Evolutionary conservation across 257 asterid genomes (phyloP).

Genomic region (Solanum piurae): DNA sequence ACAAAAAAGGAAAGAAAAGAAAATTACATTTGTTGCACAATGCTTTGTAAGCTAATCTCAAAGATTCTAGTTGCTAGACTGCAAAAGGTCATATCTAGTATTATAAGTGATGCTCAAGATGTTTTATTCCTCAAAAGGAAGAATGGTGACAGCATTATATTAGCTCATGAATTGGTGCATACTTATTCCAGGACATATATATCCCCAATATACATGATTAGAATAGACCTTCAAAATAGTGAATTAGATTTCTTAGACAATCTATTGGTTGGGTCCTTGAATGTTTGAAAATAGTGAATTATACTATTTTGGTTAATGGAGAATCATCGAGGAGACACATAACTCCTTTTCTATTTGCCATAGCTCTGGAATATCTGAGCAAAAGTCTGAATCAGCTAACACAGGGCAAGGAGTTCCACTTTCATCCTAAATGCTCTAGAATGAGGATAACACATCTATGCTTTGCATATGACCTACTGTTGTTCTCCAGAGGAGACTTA

Average conservation of each 20-base stretch:
- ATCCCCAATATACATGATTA: background rate
- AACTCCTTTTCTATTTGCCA: background rate
- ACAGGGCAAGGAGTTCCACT: background rate
- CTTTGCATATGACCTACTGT: background rate
- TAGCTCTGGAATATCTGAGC: background rate
- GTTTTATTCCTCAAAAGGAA: background rate
- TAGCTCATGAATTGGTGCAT: background rate
- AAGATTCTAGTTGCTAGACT: background rate
- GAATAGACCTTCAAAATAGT: background rate
- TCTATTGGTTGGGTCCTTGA: background rate
- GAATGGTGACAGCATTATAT: background rate
- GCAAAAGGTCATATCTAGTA: background rate
- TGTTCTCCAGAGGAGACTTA: background rate
- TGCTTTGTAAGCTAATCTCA: background rate
- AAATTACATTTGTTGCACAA: background rate
- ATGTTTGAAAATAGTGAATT: background rate
- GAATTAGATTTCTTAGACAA: background rate
- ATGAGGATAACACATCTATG: background rate
- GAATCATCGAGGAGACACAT: background rate
- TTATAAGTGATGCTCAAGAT: background rate
- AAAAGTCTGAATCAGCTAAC: background rate
- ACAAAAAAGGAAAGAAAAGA: background rate
- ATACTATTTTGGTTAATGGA: background rate
- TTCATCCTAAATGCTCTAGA: background rate
- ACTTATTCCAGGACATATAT: background rate